These are phyloP conservation scores for Tetrahymena elliotti DNA, from an alignment of 73 alveolate species.

Conservation along the genomic window DNA sequence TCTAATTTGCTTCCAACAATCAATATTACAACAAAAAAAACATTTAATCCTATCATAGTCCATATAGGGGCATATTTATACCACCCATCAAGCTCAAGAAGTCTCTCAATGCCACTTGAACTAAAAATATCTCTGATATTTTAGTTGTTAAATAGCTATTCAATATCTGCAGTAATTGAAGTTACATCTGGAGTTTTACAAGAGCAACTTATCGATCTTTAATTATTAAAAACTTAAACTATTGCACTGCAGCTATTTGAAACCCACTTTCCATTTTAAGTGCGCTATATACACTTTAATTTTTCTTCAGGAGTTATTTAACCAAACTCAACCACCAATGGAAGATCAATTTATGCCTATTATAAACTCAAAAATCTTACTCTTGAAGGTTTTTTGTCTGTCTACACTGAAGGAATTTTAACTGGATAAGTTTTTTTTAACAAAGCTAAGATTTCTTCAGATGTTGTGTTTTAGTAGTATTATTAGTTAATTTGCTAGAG, in stretches of 20 bases:
- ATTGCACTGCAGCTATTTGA: background rate
- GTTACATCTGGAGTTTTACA: background rate
- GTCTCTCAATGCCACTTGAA: background rate
- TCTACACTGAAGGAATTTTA: background rate
- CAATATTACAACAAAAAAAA: background rate
- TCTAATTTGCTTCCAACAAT: background rate
- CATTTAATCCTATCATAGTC: background rate
- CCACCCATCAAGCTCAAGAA: background rate
- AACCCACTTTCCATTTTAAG: background rate
- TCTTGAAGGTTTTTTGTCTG: background rate
- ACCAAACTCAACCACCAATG: background rate
- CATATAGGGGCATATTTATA: background rate
- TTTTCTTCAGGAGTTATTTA: background rate
- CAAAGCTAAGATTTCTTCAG: background rate
- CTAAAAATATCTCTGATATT: background rate
- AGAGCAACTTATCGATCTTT: background rate
- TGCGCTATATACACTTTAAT: background rate
- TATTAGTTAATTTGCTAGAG: background rate
- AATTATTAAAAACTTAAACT: background rate
- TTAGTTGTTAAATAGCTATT: background rate
- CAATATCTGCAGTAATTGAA: background rate
- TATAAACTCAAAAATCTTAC: background rate
- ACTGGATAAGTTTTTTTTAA: background rate
- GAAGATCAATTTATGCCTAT: background rate
- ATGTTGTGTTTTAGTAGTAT: background rate